Evolutionary conservation across 1,284 basidiomycete species (phyloP).

Genomic region (Fomitopsis pinicola): DNA sequence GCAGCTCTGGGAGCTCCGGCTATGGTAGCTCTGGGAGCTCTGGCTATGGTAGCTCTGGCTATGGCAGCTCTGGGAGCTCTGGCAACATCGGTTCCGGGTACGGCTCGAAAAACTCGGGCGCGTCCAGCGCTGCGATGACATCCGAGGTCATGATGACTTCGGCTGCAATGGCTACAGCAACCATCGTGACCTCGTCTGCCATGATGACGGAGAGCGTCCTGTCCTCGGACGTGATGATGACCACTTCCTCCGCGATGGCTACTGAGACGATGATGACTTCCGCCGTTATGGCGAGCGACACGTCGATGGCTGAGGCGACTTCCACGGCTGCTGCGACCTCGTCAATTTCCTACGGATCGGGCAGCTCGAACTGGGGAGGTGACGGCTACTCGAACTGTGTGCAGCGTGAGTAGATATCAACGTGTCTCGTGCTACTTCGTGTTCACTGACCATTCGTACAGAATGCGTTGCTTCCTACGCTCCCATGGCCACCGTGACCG

Average conservation of each 20-base stretch:
- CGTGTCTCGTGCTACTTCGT: not conserved
- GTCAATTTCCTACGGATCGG: conserved; percentile 54
- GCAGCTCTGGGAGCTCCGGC: conserved; percentile 20
- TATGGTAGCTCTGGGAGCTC: conserved; percentile 7
- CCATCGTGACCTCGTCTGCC: not conserved
- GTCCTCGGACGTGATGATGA: conserved; percentile 2
- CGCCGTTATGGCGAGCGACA: conserved; percentile 2
- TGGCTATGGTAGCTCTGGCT: conserved; percentile 26
- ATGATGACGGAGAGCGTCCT: not conserved
- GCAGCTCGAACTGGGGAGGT: conserved; percentile 52
- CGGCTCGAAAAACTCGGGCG: conserved; percentile 4
- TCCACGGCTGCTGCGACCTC: conserved; percentile 8
- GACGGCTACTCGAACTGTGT: conserved; percentile 66
- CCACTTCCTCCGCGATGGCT: not conserved
- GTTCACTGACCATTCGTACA: conserved; percentile 21
- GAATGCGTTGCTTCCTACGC: conserved; percentile 65
- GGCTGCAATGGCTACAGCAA: not conserved
- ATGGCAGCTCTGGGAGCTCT: not conserved
- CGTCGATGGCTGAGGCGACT: not conserved
- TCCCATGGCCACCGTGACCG: conserved; percentile 31
- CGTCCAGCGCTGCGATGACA: conserved; percentile 7
- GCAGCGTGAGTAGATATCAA: conserved; percentile 45
- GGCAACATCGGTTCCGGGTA: too few species aligned
- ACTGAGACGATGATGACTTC: not conserved
- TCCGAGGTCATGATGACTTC: not conserved